These are phyloP conservation scores for Lentinula novae-zelandiae DNA, from an alignment of 1,284 basidiomycete genomes.

Conservation along the genomic window DNA sequence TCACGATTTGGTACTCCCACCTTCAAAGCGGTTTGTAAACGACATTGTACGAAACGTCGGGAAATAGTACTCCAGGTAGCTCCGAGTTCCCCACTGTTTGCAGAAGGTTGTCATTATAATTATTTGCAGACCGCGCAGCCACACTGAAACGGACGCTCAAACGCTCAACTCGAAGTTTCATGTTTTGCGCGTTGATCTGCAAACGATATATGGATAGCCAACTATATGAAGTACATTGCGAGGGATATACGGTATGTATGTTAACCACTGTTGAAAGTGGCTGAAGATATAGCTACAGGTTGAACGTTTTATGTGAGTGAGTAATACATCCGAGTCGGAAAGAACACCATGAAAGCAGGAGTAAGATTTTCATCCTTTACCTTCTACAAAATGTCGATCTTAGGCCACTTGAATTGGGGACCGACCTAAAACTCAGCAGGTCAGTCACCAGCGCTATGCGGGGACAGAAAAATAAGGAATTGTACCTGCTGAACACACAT, in stretches of 20 bases:
- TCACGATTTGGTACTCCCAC: too few species aligned
- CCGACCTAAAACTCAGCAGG: slow-evolving; percentile 48
- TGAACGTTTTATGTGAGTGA: slow-evolving; percentile 1
- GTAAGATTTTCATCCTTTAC: not conserved
- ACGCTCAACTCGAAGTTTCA: too few species aligned
- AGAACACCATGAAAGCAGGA: not conserved
- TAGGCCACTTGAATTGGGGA: slow-evolving; percentile 62
- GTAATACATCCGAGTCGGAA: not conserved
- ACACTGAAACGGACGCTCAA: too few species aligned
- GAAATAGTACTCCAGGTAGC: too few species aligned
- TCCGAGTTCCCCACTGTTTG: too few species aligned
- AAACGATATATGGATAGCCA: not conserved
- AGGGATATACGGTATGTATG: not conserved
- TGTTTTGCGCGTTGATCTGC: too few species aligned
- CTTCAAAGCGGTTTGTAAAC: too few species aligned
- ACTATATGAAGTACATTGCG: not conserved
- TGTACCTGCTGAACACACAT: slow-evolving; percentile 87
- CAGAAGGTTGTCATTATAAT: too few species aligned
- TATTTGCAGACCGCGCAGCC: too few species aligned
- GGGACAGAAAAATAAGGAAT: not conserved
- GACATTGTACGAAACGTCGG: too few species aligned
- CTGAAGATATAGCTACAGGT: slow-evolving; percentile 11
- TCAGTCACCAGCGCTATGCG: not conserved
- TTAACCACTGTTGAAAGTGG: slow-evolving; percentile 18
- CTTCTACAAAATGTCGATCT: slow-evolving; percentile 47